These are phyloP conservation scores for Geotrichum cucujoidarum DNA, from an alignment of 1,139 yeast genomes.

Conservation along the genomic window DNA sequence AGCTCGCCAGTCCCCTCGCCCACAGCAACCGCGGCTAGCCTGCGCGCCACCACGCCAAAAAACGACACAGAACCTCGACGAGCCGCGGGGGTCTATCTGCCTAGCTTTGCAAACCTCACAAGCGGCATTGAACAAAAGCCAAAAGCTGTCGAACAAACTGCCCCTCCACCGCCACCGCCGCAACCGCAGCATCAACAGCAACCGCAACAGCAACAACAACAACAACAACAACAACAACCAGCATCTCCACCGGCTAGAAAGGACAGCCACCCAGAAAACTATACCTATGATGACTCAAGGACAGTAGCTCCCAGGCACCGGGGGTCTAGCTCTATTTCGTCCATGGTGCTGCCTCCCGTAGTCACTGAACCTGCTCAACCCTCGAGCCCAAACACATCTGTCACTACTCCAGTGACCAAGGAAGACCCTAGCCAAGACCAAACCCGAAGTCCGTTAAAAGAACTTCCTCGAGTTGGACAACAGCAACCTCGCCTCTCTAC, in stretches of 20 bases:
- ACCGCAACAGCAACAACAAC: constrained; percentile 4
- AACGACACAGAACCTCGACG: not conserved
- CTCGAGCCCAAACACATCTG: constrained; percentile 1
- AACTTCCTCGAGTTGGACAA: too few relatives aligned
- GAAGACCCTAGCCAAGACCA: not conserved
- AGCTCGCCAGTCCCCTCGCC: not conserved
- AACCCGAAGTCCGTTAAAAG: too few relatives aligned
- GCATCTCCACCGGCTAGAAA: not conserved
- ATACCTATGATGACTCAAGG: not conserved
- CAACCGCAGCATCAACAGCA: not conserved
- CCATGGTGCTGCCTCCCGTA: not conserved
- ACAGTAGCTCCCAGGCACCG: not conserved
- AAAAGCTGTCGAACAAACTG: not conserved
- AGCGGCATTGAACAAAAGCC: too few relatives aligned
- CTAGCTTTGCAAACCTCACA: constrained; percentile 17
- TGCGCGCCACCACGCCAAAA: not conserved
- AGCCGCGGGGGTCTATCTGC: constrained; percentile 3
- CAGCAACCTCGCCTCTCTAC: too few relatives aligned
- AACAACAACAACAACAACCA: not conserved
- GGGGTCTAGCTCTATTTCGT: constrained; percentile 3
- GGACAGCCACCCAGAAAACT: too few relatives aligned
- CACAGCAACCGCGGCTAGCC: too few relatives aligned
- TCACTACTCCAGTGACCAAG: not conserved
- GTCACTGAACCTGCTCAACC: not conserved
- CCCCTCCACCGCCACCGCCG: not conserved